Base-by-base conservation (phyloP, 2,329 filamentous ascomycete genomes). In the Acrocalymma vagum region DNA sequence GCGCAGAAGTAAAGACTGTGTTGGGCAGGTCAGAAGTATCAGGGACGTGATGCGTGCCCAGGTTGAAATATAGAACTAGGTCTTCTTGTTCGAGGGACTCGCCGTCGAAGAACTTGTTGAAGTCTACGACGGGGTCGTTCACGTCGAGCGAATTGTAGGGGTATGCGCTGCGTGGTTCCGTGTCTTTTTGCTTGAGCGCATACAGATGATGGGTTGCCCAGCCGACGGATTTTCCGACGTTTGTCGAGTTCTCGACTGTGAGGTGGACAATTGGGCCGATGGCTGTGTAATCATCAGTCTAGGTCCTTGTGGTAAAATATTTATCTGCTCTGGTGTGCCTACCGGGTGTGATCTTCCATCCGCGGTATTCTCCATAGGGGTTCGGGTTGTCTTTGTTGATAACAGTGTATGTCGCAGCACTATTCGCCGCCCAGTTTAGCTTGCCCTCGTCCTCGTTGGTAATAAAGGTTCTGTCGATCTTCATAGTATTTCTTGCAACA, bases 131-230 rank as follows among this genome's bases (percentile, higher is more conserved):
- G 9, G 79, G 79, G 30, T 79, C 67, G 7, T 63, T 20, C 1
- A 70, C 63, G 25, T 76, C 70, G 51, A 76, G 69, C 31, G 60
- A 71, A 48, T 79, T 78, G 43, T 71, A 68, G 1, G 75, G 63
- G 23, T 78, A 69, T 0, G 72, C 70, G 27, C 62, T 62, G 4
- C 65, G 62, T 2, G 74, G 74, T 57, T 82, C 79, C 1, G 71
- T 75, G 51, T 82, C 77, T 38, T 81, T 76, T 2, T 70, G 75
- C 40, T 65, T 62, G 3, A 76, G 69, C 10, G 79, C 70, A 51
- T 72, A 76, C 9, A 83, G 46, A 54, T 82, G 74, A 42, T 78
- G 67, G 18, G 70, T 70, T 5, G 77, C 74, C 72, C 76, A 83
- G 20, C 66, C 62, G 0, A 72, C 76, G 1, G 75, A 67, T 22